Percentiles rank a stretch among this genome's conserved stretches.
Conservation (phyloP, 1,139 yeast genomes). For the Geotrichum fermentans region DNA sequence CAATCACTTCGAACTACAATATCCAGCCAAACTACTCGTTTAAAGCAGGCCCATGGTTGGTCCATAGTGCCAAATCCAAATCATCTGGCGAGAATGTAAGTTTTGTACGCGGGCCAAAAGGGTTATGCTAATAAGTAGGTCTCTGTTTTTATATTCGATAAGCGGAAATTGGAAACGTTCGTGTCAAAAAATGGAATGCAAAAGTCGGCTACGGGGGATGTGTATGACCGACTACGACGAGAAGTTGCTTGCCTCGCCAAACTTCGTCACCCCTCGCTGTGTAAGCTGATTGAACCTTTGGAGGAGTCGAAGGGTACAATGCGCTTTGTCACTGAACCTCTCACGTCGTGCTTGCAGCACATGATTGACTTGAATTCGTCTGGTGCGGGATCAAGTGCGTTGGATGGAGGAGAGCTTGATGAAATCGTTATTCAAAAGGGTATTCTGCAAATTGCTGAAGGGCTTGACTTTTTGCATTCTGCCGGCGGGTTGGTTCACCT, state of each 20-base stretch:
- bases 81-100: constrained; percentile 35
- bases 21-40: constrained; percentile 73
- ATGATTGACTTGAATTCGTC: constrained; percentile 35
- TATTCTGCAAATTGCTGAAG: constrained; percentile 68
- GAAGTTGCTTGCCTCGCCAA: constrained; percentile 71
- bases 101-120: not conserved
- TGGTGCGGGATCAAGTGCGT: constrained; percentile 21
- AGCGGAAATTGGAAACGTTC: constrained; percentile 57
- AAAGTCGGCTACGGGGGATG: constrained; percentile 33
- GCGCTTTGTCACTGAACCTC: constrained; percentile 79
- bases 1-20: constrained; percentile 64
- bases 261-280: constrained; percentile 80
- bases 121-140: constrained; percentile 37
- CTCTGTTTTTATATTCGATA: constrained; percentile 85
- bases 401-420: constrained; percentile 44
- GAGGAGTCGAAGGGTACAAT: constrained; percentile 80
- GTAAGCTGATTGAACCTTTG: constrained; percentile 77
- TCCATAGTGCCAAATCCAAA: constrained; percentile 75
- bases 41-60: constrained; percentile 76
- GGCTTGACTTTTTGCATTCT: constrained; percentile 74
- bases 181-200: constrained; percentile 50
- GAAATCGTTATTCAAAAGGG: constrained; percentile 82
- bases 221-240: constrained; percentile 46
- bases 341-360: constrained; percentile 55
- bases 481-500: constrained; percentile 71